Base-by-base conservation (phyloP, 345 rosid genomes). In the Leavenworthia alabamica region DNA sequence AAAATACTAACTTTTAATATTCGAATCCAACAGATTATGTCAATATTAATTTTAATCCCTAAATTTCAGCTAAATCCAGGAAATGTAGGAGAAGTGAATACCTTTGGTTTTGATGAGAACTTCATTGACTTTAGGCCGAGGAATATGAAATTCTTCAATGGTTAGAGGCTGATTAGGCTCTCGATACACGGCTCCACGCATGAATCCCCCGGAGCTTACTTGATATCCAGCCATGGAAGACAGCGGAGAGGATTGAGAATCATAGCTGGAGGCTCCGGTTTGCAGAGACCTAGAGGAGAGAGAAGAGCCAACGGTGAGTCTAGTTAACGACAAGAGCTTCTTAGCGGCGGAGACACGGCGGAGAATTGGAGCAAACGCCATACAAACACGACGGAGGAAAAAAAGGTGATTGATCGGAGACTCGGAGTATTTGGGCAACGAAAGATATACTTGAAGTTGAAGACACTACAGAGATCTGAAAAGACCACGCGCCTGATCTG, bases 91-190 rank as follows among this genome's bases (percentile, higher is more conserved):
- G 33, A 42, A 7, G n/a, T n/a, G 4, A 15, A 9, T 66, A 85
- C 97, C 95, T 57, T 82, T 85, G 73, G 94, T 89, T 75, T 87
- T 89, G 68, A 92, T 74, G 64, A 92, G 94, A 59, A 92, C 14
- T 71, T 92, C 97, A 24, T 83, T 85, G 9, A 83, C 67, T 73
- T 86, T 83, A 26, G 98, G 98, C 2, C 88, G 84, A 27, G 98
- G 98, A 60, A 92, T 68, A 28, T 81, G 93, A 64, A 92, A 85
- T 20, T 89, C 84, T 69, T 93, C 99, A 42, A 93, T 76, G 28
- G 96, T 81, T 47, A 93, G 74, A 9, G 99, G 96, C 45, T 68
- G 78, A 31, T 78, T 69, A 14, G 89, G 74, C 44, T 93, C 99
- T 78, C 91, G 80, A 64, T 73, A 89, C 56, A 93, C 94, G 9